Evolutionary conservation across 2,329 filamentous ascomycete genomes (phyloP).

Genomic region (Cadophora malorum): DNA sequence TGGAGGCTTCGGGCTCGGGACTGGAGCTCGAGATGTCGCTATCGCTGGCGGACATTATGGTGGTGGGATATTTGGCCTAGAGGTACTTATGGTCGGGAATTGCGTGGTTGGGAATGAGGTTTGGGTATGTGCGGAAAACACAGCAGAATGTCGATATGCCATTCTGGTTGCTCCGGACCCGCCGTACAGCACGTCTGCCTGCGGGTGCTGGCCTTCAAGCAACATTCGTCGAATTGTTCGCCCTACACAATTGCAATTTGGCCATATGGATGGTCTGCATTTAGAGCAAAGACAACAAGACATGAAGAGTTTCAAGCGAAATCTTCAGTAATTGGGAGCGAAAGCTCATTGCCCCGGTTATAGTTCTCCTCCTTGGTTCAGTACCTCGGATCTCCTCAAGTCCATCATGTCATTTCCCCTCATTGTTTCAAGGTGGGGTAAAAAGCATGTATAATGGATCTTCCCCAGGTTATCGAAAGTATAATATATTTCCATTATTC

Average conservation of each 20-base stretch:
- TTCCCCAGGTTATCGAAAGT: not conserved
- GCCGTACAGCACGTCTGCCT: conserved; percentile 20
- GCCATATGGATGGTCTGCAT: not conserved
- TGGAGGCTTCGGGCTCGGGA: not conserved
- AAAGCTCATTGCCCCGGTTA: not conserved
- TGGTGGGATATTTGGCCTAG: conserved; percentile 33
- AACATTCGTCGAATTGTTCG: not conserved
- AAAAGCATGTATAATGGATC: not conserved
- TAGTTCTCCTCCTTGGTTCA: not conserved
- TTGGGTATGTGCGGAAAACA: not conserved
- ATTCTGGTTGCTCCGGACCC: conserved; percentile 14
- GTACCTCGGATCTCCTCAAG: not conserved
- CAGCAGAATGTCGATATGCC: not conserved
- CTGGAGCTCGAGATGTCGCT: conserved; percentile 3
- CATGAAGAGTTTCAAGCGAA: not conserved
- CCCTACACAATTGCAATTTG: too few relatives aligned
- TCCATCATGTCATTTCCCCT: conserved; percentile 16
- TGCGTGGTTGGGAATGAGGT: conserved; percentile 18
- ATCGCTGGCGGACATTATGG: conserved; percentile 31
- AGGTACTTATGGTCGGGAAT: conserved; percentile 38
- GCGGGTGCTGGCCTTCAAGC: not conserved
- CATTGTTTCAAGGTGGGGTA: not conserved
- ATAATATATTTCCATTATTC: not conserved
- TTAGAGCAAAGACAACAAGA: not conserved
- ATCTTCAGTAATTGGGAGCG: not conserved